These are phyloP conservation scores for Pseudogymnoascus sp. DNA, from an alignment of 2,329 filamentous ascomycete genomes.

Conservation along the genomic window DNA sequence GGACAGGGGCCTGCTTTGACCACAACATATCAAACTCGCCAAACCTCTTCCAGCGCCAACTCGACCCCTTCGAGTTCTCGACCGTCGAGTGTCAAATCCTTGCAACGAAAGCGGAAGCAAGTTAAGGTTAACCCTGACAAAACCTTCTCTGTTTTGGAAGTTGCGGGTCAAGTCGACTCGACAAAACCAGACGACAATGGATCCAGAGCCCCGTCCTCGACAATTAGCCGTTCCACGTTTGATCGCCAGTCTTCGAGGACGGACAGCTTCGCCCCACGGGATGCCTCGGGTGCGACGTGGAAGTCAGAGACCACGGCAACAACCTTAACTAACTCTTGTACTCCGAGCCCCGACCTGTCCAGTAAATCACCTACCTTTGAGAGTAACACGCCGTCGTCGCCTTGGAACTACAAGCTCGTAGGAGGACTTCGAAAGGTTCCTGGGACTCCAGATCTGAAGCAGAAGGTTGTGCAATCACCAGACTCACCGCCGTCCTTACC, in stretches of 20 bases:
- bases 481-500: constrained; percentile 1
- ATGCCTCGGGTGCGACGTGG: constrained; percentile 20
- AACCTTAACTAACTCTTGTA: constrained; percentile 9
- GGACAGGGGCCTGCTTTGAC: not conserved
- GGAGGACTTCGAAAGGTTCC: constrained; percentile 31
- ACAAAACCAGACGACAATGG: constrained; percentile 6
- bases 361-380: constrained; percentile 23
- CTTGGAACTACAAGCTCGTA: constrained; percentile 28
- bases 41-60: not conserved
- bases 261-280: constrained; percentile 20
- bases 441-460: constrained; percentile 29
- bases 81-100: constrained; percentile 4
- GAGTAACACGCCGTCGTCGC: constrained; percentile 27
- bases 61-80: constrained; percentile 9
- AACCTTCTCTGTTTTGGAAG: constrained; percentile 14
- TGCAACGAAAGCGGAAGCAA: constrained; percentile 12
- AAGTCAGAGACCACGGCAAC: constrained; percentile 17
- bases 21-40: not conserved
- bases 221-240: constrained; percentile 13
- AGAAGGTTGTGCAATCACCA: constrained; percentile 15
- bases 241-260: constrained; percentile 21
- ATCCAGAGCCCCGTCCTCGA: not conserved
- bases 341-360: constrained; percentile 20
- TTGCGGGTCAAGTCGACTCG: not conserved
- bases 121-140: constrained; percentile 14